Evolutionary conservation across 176 grass and related monocot genomes (phyloP), one percentile per base, ranked within the genome.

Genomic region (bread wheat (Triticum aestivum)): DNA sequence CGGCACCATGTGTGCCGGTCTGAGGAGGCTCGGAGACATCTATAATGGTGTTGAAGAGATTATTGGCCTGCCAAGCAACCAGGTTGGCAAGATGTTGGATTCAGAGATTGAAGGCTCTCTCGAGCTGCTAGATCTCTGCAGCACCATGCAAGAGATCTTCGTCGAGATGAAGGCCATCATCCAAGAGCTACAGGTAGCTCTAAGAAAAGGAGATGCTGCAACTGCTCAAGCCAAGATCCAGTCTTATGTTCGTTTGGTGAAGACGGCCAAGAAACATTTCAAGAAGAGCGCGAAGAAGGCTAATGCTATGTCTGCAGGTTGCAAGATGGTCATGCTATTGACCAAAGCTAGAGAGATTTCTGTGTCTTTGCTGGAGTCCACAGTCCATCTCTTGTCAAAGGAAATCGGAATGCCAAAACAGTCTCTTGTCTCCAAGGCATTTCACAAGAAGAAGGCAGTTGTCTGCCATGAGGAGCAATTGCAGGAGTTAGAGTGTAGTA

Each of bases 61-160:
- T 38, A 38, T 38, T 38, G 32, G 67, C 67, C 67, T 69, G 33
- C 67, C 67, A 69, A 69, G 67, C 67, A 34, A 86, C 65, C 61
- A 34, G 82, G 52, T 17, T n/a, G 74, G 38, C 65, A 91, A 69
- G 24, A 34, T 58, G 66, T 44, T 91, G 23, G 80, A 84, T 58
- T 51, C 12, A 61, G 84, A 91, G 35, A 65, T 87, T 66, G 89
- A 84, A 27, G 26, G 49, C 11, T 91, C 85, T 11, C 49, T 91
- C 14, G 65, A 52, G 77, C 62, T 91, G 9, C 18, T 91, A 59
- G 89, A 90, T 71, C 56, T 88, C 24, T 93, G 86, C 59, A 62
- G 68, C 3, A 15, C 56, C 8, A 77, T 85, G 79, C 75, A 76
- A 11, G 82, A 88, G 39, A 51, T 44, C 44, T 86, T 93, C 5